A percentile compares a stretch with the other conserved stretches of the same genome.
These are phyloP conservation scores for Globisporangium parvum DNA, from an alignment of 352 stramenopile genomes.

Conservation along the genomic window DNA sequence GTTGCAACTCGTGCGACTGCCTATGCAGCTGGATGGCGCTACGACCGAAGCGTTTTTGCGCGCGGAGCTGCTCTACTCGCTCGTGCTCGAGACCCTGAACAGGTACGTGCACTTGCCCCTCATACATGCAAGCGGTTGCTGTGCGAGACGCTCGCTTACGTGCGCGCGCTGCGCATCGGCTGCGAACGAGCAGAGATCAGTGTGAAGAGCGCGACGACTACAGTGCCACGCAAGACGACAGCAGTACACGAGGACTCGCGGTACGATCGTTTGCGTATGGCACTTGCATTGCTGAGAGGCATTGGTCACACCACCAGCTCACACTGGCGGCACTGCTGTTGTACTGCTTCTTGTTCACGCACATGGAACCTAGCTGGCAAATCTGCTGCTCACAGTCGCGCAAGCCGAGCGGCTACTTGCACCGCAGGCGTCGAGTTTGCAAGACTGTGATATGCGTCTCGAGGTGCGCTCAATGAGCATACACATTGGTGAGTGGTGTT, in stretches of 20 bases:
- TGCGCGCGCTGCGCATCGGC: neutral
- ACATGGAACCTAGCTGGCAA: slow-evolving; percentile 4
- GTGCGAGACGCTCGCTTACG: slow-evolving; percentile 1
- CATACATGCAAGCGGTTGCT: neutral
- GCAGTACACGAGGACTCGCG: slow-evolving; percentile 12
- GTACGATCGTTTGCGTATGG: neutral
- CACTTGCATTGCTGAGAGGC: too few species aligned
- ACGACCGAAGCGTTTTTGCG: slow-evolving; percentile 27
- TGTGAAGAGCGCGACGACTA: neutral
- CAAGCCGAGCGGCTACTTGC: slow-evolving; percentile 25
- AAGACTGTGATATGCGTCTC: too few species aligned
- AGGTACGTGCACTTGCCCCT: slow-evolving; percentile 1
- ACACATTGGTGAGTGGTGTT: too few species aligned
- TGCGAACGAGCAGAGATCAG: neutral
- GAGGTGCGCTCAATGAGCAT: neutral
- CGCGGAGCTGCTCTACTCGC: slow-evolving; percentile 24
- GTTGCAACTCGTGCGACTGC: neutral
- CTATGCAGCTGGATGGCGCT: slow-evolving; percentile 3
- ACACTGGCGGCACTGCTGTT: too few species aligned
- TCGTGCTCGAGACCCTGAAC: slow-evolving; percentile 24
- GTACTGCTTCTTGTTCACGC: neutral
- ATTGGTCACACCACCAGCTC: neutral
- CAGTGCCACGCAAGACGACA: neutral
- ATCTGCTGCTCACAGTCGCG: slow-evolving; percentile 25
- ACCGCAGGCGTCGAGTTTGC: neutral